Percentiles rank a stretch among this genome's conserved stretches.
phyloP scores from a whole-genome alignment of 176 grass and related monocot genomes.

The Hyparrhenia diplandra region DNA sequence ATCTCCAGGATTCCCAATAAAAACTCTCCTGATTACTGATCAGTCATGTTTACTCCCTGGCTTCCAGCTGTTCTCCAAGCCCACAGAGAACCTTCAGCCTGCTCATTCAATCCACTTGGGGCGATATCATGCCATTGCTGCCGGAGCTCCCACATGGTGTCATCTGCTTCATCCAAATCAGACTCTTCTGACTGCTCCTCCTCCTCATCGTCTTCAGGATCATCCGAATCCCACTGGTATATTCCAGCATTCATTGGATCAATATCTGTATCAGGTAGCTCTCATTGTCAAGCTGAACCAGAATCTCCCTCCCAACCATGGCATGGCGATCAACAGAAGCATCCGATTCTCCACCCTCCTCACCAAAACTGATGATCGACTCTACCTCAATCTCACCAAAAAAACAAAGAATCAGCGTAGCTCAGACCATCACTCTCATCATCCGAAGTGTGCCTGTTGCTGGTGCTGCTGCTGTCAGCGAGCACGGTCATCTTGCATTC shows the following conservation, averaged over 20 bases:
- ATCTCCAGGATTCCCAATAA: constrained; percentile 61
- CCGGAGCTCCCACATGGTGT: constrained; percentile 13
- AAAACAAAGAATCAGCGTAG: constrained; percentile 47
- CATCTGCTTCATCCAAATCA: constrained; percentile 49
- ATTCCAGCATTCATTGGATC: constrained; percentile 77
- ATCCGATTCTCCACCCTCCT: constrained; percentile 72
- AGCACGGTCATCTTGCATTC: constrained; percentile 61
- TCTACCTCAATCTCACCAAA: constrained; percentile 75
- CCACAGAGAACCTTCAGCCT: constrained; percentile 36
- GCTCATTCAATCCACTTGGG: constrained; percentile 12
- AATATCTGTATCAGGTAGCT: constrained; percentile 59
- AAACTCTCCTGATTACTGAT: constrained; percentile 32
- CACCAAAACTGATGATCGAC: constrained; percentile 65
- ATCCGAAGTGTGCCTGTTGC: constrained; percentile 40
- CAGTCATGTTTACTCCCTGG: constrained; percentile 17
- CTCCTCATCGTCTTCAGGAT: constrained; percentile 27
- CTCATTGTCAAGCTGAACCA: constrained; percentile 52
- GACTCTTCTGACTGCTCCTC: constrained; percentile 54
- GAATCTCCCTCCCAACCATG: constrained; percentile 39
- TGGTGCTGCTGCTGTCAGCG: constrained; percentile 27
- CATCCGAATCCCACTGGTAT: constrained; percentile 71
- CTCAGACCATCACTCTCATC: constrained; percentile 64
- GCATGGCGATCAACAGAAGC: constrained; percentile 54
- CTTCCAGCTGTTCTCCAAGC: constrained; percentile 23
- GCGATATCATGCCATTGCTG: constrained; percentile 27